Evolutionary conservation across 805 yeast genomes (phyloP), one percentile per base, ranked within the genome.

Genomic region (Saturnispora hagleri): DNA sequence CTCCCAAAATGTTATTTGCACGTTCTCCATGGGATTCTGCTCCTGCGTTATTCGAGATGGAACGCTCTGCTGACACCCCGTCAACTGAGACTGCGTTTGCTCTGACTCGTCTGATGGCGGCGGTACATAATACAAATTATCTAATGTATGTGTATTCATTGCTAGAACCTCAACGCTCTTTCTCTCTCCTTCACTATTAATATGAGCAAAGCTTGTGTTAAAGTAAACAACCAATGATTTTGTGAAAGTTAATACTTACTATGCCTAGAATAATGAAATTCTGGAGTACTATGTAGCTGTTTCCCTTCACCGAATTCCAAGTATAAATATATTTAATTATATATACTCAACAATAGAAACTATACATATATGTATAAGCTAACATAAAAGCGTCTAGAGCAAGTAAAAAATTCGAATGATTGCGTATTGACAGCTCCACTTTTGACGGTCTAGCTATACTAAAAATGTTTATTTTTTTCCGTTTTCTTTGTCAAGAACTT

Each of bases 1-100:
- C 65, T 82, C 87, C 87, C 87, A 82, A 81, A 81, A 80, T 13
- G 86, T 81, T 27, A 86, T 82, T 13, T n/a, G 22, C 26, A 38
- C 42, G 22, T 38, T 38, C 24, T 38, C 6, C 10, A 20, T 18
- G 22, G 13, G 42, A 18, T 17, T 18, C 5, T 12, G 13, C 9
- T 18, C 9, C 15, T 38, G 22, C 22, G 18, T 18, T 38, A 17
- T 38, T 38, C 9, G 42, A 10, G 42, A 20, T 9, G 13, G 13
- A 8, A n/a, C 13, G 13, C 13, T 7, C 13, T 7, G 42, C 22
- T 17, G 26, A 18, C 17, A 18, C 13, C 20, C 42, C 7, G 5
- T 38, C 7, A 20, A 12, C 18, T n/a, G 42, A 18, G 10, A 13
- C 13, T 18, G 42, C 12, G 8, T 24, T 5, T 18, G 24, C 22